Evolutionary conservation across 208 protist genomes (phyloP), one percentile per base, ranked within the genome.

Genomic region (Crithidia brevicula): DNA sequence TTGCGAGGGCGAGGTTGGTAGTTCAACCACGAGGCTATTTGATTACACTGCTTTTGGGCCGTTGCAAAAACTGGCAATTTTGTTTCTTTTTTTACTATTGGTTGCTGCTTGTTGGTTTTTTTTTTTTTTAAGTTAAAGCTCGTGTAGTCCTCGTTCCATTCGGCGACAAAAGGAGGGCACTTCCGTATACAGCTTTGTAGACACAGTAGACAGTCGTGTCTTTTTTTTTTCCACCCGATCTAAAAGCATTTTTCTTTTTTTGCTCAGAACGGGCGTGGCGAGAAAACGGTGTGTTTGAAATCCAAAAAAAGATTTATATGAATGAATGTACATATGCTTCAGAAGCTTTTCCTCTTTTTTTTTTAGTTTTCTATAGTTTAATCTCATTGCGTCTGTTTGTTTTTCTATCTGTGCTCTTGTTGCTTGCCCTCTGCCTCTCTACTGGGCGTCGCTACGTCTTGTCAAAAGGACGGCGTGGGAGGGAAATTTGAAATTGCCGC

Each of bases 81-180:
- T n/a, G 43, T 2, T 45, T 67, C 13, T 56, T 27, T 33, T 28
- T 56, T 33, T 67, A 67, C 38, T 51, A 0, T 38, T 8, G 18
- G n/a, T n/a, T n/a, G n/a, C n/a, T n/a, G 27, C 31, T 5, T 27
- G 27, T 53, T 25, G 4, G 25, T 45, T 59, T 59, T 25, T 28
- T 45, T 52, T 42, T 38, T 43, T 43, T 69, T 56, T 54, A 51
- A n/a, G 33, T 60, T 13, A 60, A 42, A 23, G 47, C 36, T 49
- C 10, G 31, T 57, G 49, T 36, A 36, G 42, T 46, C 33, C n/a
- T 53, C 20, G 7, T 31, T n/a, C n/a, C n/a, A n/a, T n/a, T n/a
- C n/a, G n/a, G n/a, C n/a, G n/a, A n/a, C n/a, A n/a, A n/a, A n/a
- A n/a, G n/a, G n/a, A n/a, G n/a, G n/a, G n/a, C n/a, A n/a, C n/a